phyloP scores from a whole-genome alignment of 805 yeast species.

The Clavispora asparagi region DNA sequence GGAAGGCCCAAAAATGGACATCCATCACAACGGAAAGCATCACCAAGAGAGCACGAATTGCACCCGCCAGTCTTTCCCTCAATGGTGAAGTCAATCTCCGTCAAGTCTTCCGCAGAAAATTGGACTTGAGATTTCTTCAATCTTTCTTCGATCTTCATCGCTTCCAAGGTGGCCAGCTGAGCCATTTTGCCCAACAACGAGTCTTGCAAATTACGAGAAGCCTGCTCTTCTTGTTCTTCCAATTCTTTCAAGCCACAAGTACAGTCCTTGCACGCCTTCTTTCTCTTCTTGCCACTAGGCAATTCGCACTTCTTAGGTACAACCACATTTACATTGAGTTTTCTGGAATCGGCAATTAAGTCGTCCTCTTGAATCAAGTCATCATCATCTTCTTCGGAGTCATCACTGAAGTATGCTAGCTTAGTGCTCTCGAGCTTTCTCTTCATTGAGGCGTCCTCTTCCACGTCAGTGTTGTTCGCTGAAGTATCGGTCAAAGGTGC shows the following conservation, averaged over 20 bases:
- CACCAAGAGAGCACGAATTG: constrained; percentile 95
- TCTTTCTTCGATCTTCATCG: constrained; percentile 48
- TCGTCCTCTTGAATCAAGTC: constrained; percentile 47
- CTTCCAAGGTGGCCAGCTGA: constrained; percentile 48
- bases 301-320: constrained; percentile 57
- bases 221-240: constrained; percentile 60
- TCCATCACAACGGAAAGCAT: constrained; percentile 97
- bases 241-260: constrained; percentile 92
- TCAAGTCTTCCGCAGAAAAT: constrained; percentile 62
- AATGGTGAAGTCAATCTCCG: constrained; percentile 93
- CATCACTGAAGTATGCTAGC: constrained; percentile 50
- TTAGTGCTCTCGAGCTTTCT: constrained; percentile 43
- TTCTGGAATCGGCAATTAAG: constrained; percentile 27
- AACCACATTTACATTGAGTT: constrained; percentile 32
- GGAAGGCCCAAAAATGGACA: constrained; percentile 97
- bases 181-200: constrained; percentile 44
- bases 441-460: constrained; percentile 37
- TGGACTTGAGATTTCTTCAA: constrained; percentile 37
- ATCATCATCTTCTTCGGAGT: constrained; percentile 48
- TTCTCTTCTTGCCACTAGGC: constrained; percentile 54
- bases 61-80: constrained; percentile 97
- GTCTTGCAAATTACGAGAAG: constrained; percentile 40
- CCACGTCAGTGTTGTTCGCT: constrained; percentile 34
- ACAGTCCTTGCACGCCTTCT: constrained; percentile 97
- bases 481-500: constrained; percentile 43